Evolutionary conservation across 805 yeast species (phyloP).

Genomic region (Yamadazyma takamatsuzukensis): DNA sequence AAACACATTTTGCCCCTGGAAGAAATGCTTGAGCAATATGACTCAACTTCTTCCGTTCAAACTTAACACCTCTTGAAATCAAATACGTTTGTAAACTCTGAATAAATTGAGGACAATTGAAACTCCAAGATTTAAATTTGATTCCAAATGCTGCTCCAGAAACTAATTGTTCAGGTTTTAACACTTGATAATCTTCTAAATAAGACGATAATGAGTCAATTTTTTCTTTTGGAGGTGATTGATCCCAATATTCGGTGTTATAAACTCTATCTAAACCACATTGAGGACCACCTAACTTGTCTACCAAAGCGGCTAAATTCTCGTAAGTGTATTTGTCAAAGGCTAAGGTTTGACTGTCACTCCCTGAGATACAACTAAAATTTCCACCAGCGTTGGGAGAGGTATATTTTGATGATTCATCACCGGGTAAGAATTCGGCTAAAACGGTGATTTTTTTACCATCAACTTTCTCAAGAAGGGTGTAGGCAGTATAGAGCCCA

Average conservation of each 20-base stretch:
- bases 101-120: conserved; percentile 66
- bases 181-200: conserved; percentile 41
- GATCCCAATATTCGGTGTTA: conserved; percentile 61
- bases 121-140: conserved; percentile 58
- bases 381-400: conserved; percentile 71
- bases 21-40: conserved; percentile 57
- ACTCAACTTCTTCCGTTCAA: conserved; percentile 42
- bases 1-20: conserved; percentile 42
- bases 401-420: conserved; percentile 67
- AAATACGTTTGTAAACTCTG: conserved; percentile 44
- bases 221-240: conserved; percentile 42
- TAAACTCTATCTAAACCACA: conserved; percentile 54
- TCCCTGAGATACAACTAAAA: conserved; percentile 50
- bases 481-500: conserved; percentile 60
- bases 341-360: conserved; percentile 39
- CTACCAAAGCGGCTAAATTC: conserved; percentile 35
- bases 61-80: conserved; percentile 46
- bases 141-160: conserved; percentile 55
- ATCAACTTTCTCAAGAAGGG: conserved; percentile 39
- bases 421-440: conserved; percentile 75
- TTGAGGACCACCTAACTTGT: conserved; percentile 45
- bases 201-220: conserved; percentile 46
- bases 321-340: conserved; percentile 59
- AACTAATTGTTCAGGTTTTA: conserved; percentile 32
- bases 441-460: conserved; percentile 49